A percentile compares a stretch with the other conserved stretches of the same genome.
Conservation (phyloP, 345 rosid genomes). For the Lepidium aucheri region DNA sequence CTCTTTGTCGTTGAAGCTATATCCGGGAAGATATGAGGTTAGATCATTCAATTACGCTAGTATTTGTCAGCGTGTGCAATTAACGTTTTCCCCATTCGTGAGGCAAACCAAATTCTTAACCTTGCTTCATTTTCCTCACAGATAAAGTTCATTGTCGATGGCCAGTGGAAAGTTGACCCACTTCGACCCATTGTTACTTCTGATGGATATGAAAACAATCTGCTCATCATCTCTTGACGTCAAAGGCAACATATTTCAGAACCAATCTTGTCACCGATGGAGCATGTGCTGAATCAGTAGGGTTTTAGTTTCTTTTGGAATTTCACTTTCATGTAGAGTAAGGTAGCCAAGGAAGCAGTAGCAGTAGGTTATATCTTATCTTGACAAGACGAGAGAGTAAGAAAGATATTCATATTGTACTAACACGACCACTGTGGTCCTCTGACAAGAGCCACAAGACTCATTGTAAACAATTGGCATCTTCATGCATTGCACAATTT, state of each 20-base stretch:
- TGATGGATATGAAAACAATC: constrained; percentile 67
- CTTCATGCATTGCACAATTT: constrained; percentile 1
- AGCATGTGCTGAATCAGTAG: constrained; percentile 14
- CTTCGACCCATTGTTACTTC: constrained; percentile 64
- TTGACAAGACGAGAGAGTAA: not conserved
- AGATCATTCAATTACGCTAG: not conserved
- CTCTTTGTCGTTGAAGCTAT: constrained; percentile 57
- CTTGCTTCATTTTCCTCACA: constrained; percentile 24
- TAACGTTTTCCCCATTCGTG: not conserved
- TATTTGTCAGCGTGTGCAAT: not conserved
- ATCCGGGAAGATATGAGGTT: constrained; percentile 93
- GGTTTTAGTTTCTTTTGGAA: not conserved
- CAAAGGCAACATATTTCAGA: not conserved
- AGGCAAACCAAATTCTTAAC: not conserved
- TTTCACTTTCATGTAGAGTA: constrained; percentile 14
- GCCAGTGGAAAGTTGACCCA: constrained; percentile 89
- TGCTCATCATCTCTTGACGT: constrained; percentile 49
- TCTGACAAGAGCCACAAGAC: constrained; percentile 1
- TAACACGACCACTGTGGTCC: not conserved
- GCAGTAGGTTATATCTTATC: not conserved
- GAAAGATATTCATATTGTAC: constrained; percentile 16
- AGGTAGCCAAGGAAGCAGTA: constrained; percentile 18
- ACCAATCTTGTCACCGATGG: not conserved
- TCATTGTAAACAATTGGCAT: constrained; percentile 4
- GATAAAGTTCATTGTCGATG: constrained; percentile 93